These are phyloP conservation scores for Lobosporangium transversale DNA, from an alignment of 192 early-diverging fungal species.

Conservation along the genomic window DNA sequence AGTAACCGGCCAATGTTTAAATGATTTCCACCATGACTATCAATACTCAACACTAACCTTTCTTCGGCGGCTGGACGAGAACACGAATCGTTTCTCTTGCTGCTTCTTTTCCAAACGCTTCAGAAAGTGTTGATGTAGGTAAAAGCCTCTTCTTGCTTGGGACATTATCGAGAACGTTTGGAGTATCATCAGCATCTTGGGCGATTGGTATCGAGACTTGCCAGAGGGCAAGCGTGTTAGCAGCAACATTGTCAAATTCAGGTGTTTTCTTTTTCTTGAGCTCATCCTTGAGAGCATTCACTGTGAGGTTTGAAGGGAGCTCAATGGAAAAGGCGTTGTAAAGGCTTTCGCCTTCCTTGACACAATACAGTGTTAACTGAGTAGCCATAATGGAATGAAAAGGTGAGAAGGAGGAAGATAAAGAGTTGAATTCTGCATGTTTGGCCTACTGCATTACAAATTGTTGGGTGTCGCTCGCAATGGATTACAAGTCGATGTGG, in stretches of 20 bases:
- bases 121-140: neutral
- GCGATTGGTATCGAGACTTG: neutral
- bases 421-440: neutral
- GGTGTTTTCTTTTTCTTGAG: neutral
- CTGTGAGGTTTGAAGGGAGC: neutral
- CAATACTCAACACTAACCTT: too few species aligned
- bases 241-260: neutral
- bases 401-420: neutral
- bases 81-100: neutral
- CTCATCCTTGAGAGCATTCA: neutral
- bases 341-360: neutral
- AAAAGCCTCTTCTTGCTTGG: neutral
- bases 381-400: neutral
- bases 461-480: too few species aligned
- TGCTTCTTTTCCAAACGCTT: neutral
- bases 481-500: too few species aligned
- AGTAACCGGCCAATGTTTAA: too few species aligned
- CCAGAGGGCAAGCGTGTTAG: neutral
- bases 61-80: neutral
- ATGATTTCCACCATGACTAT: too few species aligned
- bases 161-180: neutral
- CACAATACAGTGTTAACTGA: neutral
- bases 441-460: too few species aligned
- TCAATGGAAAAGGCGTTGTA: neutral
- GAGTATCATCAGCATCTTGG: neutral